Conservation (phyloP, 2,329 filamentous ascomycete species). For the Teratosphaeria epicoccoides region DNA sequence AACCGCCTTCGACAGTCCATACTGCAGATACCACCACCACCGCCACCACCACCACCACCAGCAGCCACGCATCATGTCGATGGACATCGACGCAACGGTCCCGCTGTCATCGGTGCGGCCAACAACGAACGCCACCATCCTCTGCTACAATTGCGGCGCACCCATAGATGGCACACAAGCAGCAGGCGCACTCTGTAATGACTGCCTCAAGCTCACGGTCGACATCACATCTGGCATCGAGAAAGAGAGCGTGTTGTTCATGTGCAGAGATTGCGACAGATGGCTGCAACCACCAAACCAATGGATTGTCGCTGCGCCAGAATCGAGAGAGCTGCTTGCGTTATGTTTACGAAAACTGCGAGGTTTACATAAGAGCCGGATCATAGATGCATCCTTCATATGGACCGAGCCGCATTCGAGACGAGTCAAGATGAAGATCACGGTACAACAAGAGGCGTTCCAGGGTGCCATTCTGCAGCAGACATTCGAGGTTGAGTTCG, state of each 20-base stretch:
- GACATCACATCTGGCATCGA: constrained; percentile 89
- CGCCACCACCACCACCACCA: too few species aligned
- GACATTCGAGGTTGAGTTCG: constrained; percentile 86
- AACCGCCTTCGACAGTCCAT: too few species aligned
- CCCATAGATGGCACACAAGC: constrained; percentile 85
- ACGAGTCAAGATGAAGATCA: constrained; percentile 88
- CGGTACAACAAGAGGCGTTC: constrained; percentile 65
- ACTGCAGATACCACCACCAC: neutral
- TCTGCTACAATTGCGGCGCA: constrained; percentile 95
- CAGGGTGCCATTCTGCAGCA: constrained; percentile 71
- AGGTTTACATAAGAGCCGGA: constrained; percentile 78
- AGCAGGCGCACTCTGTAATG: constrained; percentile 82
- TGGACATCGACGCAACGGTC: constrained; percentile 27
- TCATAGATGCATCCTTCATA: constrained; percentile 91
- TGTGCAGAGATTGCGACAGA: constrained; percentile 87
- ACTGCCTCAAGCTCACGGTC: constrained; percentile 88
- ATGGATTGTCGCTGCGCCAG: constrained; percentile 75
- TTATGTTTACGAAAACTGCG: constrained; percentile 81
- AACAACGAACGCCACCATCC: constrained; percentile 50
- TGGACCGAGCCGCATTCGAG: constrained; percentile 98
- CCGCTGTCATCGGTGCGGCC: constrained; percentile 16
- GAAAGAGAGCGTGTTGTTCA: constrained; percentile 79
- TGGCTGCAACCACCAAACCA: constrained; percentile 79
- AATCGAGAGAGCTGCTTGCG: constrained; percentile 86
- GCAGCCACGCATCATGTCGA: constrained; percentile 22